These are phyloP conservation scores for Penicillium simplicissimum DNA, from an alignment of 495 filamentous ascomycete species.

Conservation along the genomic window DNA sequence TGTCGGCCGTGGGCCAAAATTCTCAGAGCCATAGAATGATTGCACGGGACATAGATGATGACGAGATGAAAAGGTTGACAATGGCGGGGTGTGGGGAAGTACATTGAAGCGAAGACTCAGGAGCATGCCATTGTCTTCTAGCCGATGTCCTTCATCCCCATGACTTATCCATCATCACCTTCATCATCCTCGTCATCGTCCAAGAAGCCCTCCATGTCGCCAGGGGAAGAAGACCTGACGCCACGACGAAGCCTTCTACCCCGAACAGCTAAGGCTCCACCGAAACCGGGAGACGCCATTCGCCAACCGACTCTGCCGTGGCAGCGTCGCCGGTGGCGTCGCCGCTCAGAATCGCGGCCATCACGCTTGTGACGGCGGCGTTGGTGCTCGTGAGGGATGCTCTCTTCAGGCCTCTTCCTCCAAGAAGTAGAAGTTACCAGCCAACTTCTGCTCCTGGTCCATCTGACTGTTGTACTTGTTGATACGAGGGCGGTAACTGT, in stretches of 20 bases:
- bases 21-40: constrained; percentile 11
- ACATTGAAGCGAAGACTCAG: constrained; percentile 23
- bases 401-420: constrained; percentile 84
- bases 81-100: constrained; percentile 17
- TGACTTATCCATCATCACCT: constrained; percentile 32
- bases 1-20: constrained; percentile 1
- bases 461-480: constrained; percentile 95
- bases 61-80: constrained; percentile 5
- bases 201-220: constrained; percentile 44
- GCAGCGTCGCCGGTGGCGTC: constrained; percentile 38
- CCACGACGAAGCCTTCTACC: constrained; percentile 25
- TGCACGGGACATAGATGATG: constrained; percentile 18
- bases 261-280: constrained; percentile 43
- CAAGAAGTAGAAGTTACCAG: constrained; percentile 95
- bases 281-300: constrained; percentile 47
- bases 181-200: constrained; percentile 57
- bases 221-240: constrained; percentile 28
- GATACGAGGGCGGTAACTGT: constrained; percentile 93
- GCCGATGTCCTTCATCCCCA: constrained; percentile 18
- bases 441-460: constrained; percentile 94
- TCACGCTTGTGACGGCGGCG: constrained; percentile 44
- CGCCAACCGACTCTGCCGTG: constrained; percentile 37
- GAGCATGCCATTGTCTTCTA: constrained; percentile 40
- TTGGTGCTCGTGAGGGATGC: constrained; percentile 49
- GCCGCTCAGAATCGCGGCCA: constrained; percentile 44